A percentile compares a stretch with the other conserved stretches of the same genome.
These are phyloP conservation scores for Magnusiomyces ingens DNA, from an alignment of 1,139 yeast species.

Conservation along the genomic window DNA sequence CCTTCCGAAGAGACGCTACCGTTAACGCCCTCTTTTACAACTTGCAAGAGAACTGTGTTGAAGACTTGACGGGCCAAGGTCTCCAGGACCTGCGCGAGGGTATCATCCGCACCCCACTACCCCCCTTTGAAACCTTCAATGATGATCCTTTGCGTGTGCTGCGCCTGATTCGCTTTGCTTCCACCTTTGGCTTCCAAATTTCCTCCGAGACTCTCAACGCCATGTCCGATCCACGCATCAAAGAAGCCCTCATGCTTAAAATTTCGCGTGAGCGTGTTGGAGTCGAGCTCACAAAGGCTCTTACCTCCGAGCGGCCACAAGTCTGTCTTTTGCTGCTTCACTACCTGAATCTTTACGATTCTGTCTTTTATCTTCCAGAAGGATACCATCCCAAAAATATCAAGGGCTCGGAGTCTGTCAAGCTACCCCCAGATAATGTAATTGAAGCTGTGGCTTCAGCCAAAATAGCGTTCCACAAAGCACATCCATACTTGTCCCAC, in stretches of 20 bases:
- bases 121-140: conserved; percentile 73
- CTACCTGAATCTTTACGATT: conserved; percentile 46
- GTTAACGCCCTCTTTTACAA: conserved; percentile 84
- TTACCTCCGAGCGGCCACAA: conserved; percentile 55
- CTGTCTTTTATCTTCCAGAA: conserved; percentile 44
- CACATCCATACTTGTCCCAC: neutral
- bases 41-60: conserved; percentile 57
- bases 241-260: conserved; percentile 54
- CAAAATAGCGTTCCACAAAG: neutral
- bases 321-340: conserved; percentile 59
- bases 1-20: conserved; percentile 90
- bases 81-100: conserved; percentile 63
- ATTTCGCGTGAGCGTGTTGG: conserved; percentile 91
- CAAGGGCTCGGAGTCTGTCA: neutral
- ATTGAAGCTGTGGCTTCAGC: neutral
- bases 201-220: conserved; percentile 55
- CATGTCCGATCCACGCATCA: conserved; percentile 57
- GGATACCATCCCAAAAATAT: neutral
- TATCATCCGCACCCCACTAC: conserved; percentile 77
- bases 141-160: conserved; percentile 92
- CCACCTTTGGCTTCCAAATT: conserved; percentile 63
- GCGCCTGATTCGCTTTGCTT: conserved; percentile 77
- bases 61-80: conserved; percentile 78
- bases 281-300: conserved; percentile 69
- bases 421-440: neutral